These are phyloP conservation scores for Penicillium coffeae DNA, from an alignment of 495 filamentous ascomycete genomes.

Conservation along the genomic window DNA sequence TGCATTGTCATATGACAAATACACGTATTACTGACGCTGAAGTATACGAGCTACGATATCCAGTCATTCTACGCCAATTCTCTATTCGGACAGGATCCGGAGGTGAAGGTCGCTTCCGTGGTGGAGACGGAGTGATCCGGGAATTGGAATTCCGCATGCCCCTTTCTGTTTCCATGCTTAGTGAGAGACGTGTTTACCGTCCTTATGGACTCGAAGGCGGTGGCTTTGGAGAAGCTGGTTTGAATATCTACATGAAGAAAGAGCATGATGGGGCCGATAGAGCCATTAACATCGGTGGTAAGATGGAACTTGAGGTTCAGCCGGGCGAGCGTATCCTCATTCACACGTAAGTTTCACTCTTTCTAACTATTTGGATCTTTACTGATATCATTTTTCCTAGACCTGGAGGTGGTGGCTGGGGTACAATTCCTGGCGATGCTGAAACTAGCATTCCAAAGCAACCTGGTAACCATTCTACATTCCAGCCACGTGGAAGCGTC, in stretches of 20 bases:
- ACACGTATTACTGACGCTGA: slow-evolving; percentile 89
- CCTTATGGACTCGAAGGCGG: slow-evolving; percentile 81
- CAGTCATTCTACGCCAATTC: slow-evolving; percentile 76
- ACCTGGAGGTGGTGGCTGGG: slow-evolving; percentile 24
- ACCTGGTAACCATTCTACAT: slow-evolving; percentile 7
- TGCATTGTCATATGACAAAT: slow-evolving; percentile 93
- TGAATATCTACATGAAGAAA: slow-evolving; percentile 20
- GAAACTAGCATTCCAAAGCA: not conserved
- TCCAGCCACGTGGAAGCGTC: slow-evolving; percentile 11
- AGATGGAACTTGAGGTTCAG: slow-evolving; percentile 21
- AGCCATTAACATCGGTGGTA: slow-evolving; percentile 23
- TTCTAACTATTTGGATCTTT: not conserved
- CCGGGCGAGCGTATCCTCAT: slow-evolving; percentile 19
- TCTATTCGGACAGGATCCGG: slow-evolving; percentile 66
- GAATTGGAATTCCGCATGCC: slow-evolving; percentile 37
- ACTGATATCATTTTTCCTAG: slow-evolving; percentile 8
- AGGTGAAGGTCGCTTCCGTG: slow-evolving; percentile 25
- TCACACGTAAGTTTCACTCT: slow-evolving; percentile 12
- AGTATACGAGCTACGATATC: slow-evolving; percentile 81
- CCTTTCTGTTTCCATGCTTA: slow-evolving; percentile 78
- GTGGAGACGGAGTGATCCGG: slow-evolving; percentile 34
- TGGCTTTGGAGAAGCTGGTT: slow-evolving; percentile 18
- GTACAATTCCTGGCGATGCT: slow-evolving; percentile 4
- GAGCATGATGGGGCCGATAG: slow-evolving; percentile 15
- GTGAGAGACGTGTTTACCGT: slow-evolving; percentile 73